Conservation (phyloP, 306 rosid genomes). For the Ammopiptanthus mongolicus region DNA sequence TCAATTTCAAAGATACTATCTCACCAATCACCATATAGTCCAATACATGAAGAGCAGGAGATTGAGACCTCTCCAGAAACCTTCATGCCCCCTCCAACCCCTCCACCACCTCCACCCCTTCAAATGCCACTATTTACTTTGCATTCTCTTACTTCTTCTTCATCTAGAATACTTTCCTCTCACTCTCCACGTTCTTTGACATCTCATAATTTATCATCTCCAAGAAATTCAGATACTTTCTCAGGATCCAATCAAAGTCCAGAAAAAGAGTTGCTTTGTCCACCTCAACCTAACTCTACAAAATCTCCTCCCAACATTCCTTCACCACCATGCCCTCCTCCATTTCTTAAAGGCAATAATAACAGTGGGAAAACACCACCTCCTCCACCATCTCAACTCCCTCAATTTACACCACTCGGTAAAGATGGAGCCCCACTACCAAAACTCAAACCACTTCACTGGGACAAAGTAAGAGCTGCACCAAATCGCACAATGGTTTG, state of each 20-base stretch:
- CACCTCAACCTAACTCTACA: slow-evolving; percentile 24
- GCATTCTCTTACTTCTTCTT: slow-evolving; percentile 37
- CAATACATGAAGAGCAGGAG: slow-evolving; percentile 23
- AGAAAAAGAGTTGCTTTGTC: slow-evolving; percentile 31
- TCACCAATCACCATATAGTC: slow-evolving; percentile 27
- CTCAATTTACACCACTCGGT: slow-evolving; percentile 57
- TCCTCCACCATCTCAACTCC: slow-evolving; percentile 73
- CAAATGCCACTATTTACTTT: slow-evolving; percentile 32
- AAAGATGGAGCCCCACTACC: slow-evolving; percentile 80
- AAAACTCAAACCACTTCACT: slow-evolving; percentile 94
- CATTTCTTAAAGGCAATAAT: slow-evolving; percentile 32
- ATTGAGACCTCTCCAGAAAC: slow-evolving; percentile 21
- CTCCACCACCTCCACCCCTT: slow-evolving; percentile 41
- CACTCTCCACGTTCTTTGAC: slow-evolving; percentile 54
- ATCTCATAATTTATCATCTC: slow-evolving; percentile 46
- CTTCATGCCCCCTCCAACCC: slow-evolving; percentile 23
- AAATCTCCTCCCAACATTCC: slow-evolving; percentile 48
- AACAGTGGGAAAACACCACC: slow-evolving; percentile 53
- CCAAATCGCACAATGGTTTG: slow-evolving; percentile 92
- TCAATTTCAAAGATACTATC: slow-evolving; percentile 21
- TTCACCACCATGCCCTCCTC: slow-evolving; percentile 86
- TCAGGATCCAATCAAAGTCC: slow-evolving; percentile 37
- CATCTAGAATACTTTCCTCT: slow-evolving; percentile 42
- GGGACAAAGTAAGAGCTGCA: slow-evolving; percentile 98
- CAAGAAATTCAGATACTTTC: slow-evolving; percentile 41